Evolutionary conservation across 768 basidiomycete species (phyloP).

Genomic region (Punctularia strigosozonata): DNA sequence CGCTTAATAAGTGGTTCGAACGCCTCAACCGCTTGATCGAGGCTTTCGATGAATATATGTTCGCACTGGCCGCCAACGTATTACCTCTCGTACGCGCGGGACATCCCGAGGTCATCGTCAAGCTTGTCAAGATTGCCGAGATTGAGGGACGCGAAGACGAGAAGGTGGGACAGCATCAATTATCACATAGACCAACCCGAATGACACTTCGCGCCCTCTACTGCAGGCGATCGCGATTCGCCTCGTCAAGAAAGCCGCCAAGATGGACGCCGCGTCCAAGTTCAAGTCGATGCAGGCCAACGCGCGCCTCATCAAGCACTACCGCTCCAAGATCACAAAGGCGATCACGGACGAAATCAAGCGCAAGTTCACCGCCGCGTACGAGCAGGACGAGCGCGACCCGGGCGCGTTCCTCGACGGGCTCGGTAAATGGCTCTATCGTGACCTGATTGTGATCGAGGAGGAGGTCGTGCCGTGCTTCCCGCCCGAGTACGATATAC

Average conservation of each 20-base stretch:
- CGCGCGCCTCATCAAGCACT: constrained; percentile 89
- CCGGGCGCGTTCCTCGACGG: constrained; percentile 66
- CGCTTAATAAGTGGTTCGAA: constrained; percentile 73
- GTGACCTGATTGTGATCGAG: constrained; percentile 90
- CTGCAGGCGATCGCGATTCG: constrained; percentile 81
- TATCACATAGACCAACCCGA: background rate
- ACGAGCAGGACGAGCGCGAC: constrained; percentile 46
- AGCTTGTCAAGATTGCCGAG: constrained; percentile 87
- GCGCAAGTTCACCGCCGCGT: constrained; percentile 56
- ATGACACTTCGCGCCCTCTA: constrained; percentile 1
- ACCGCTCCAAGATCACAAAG: constrained; percentile 80
- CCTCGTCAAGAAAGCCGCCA: constrained; percentile 89
- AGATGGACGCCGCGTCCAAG: constrained; percentile 85
- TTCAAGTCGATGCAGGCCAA: constrained; percentile 91
- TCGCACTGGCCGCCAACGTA: constrained; percentile 67
- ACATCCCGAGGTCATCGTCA: constrained; percentile 78
- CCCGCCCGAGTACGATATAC: constrained; percentile 86
- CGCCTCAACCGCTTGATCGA: constrained; percentile 69
- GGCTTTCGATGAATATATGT: constrained; percentile 78
- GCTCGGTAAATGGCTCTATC: constrained; percentile 85
- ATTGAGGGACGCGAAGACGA: constrained; percentile 89
- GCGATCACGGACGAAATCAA: constrained; percentile 70
- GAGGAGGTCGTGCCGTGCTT: constrained; percentile 85
- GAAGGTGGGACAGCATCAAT: constrained; percentile 42
- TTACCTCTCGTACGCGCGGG: constrained; percentile 71